These are phyloP conservation scores for Priceomyces melissophilus DNA, from an alignment of 805 yeast species.

Conservation along the genomic window DNA sequence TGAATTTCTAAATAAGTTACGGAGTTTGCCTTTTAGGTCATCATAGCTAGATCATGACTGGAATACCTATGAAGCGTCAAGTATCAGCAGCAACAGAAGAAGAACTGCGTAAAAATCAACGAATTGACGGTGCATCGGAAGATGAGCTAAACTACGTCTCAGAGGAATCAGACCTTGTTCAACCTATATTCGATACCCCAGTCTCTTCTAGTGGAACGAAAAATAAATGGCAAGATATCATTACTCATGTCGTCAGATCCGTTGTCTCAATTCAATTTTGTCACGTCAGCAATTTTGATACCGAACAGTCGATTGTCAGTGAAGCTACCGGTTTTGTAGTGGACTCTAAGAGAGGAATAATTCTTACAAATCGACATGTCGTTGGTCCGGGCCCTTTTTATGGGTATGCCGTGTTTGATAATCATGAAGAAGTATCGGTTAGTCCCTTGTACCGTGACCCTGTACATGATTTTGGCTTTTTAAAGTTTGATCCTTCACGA, in stretches of 20 bases:
- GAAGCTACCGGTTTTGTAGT: slow-evolving; percentile 98
- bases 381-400: slow-evolving; percentile 94
- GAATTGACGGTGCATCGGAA: background rate
- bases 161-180: slow-evolving; percentile 9
- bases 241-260: slow-evolving; percentile 73
- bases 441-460: slow-evolving; percentile 89
- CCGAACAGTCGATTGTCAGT: slow-evolving; percentile 73
- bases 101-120: slow-evolving; percentile 3
- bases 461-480: slow-evolving; percentile 90
- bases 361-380: slow-evolving; percentile 89
- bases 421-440: slow-evolving; percentile 89
- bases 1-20: too few species aligned
- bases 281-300: slow-evolving; percentile 82
- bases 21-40: too few species aligned
- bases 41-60: slow-evolving; percentile 5
- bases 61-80: slow-evolving; percentile 9
- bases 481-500: slow-evolving; percentile 67
- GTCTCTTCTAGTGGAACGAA: slow-evolving; percentile 7
- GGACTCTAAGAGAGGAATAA: slow-evolving; percentile 75
- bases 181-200: slow-evolving; percentile 12
- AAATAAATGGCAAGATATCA: slow-evolving; percentile 70
- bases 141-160: slow-evolving; percentile 11
- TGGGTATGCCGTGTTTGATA: slow-evolving; percentile 89
- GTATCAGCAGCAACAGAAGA: slow-evolving; percentile 6
- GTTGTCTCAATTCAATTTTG: slow-evolving; percentile 90